Base-by-base conservation (phyloP, 2,329 filamentous ascomycete species). In the Aspergillus sergii region DNA sequence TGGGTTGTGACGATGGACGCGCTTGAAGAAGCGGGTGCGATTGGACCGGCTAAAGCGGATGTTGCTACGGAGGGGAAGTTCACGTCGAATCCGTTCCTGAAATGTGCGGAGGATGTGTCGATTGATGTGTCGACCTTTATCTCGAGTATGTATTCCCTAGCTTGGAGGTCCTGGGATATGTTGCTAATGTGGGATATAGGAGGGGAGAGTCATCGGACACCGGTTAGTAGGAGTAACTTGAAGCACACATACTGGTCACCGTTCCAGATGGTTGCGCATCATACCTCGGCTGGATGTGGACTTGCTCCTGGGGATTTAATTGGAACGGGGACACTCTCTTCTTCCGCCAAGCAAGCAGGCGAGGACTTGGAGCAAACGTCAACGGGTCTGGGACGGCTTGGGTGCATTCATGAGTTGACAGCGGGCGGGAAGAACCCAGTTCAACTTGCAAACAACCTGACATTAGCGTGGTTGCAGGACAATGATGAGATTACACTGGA, bases 1-100 rank as follows among this genome's bases (percentile, higher is more conserved):
- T 90, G 88, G 88, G 77, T 89, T 14, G 73, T 89, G 4, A 87
- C 86, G 0, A 76, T 86, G 1, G 86, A 89, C 41, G 87, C 88
- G 0, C 71, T 90, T n/a, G 75, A 53, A 32, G 50, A 53, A 32
- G 50, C 50, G 26, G 50, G 50, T 12, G 50, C 50, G 1, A 53
- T 53, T n/a, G n/a, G 12, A 21, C 50, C 50, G 0, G 50, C 30
- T 9, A 21, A 2, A 28, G 26, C 19, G 6, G 26, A 53, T 11
- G 16, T 11, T 1, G 26, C 21, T 21, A 34, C 30, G 6, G 6
- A n/a, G 30, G 50, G 50, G 10, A 53, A 53, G 23, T n/a, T 28
- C 8, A 53, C 50, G 19, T 21, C 50, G 14, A 53, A 53, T 34
- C 28, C 50, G 2, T 53, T 53, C n/a, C 8, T 53, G 7, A 10